These are phyloP conservation scores for Pythium grandisporangium DNA, from an alignment of 352 stramenopile species.

Conservation along the genomic window DNA sequence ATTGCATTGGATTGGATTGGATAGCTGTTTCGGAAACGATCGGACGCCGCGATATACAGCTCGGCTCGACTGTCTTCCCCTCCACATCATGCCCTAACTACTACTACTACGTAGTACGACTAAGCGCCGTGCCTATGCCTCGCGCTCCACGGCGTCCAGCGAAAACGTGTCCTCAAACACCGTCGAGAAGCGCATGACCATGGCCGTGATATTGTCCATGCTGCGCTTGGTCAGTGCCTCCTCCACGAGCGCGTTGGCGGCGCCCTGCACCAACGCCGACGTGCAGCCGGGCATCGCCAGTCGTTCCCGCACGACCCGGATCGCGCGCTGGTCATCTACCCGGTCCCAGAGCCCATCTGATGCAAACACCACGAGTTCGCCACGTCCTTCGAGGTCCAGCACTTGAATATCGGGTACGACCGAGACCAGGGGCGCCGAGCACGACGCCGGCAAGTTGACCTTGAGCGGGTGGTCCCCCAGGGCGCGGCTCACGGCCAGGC, in stretches of 20 bases:
- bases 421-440: constrained; percentile 54
- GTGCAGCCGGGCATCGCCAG: no score
- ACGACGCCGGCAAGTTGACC: constrained; percentile 44
- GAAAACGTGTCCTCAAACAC: neutral
- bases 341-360: constrained; percentile 78
- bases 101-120: no score
- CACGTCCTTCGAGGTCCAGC: constrained; percentile 36
- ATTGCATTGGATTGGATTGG: no score
- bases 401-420: constrained; percentile 63
- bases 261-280: no score
- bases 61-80: no score
- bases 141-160: constrained; percentile 8
- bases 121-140: no score
- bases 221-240: constrained; percentile 51
- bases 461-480: constrained; percentile 77
- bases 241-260: constrained; percentile 59
- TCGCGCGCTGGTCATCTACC: constrained; percentile 56
- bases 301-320: constrained; percentile 40
- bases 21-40: no score
- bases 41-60: no score
- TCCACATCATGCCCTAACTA: no score
- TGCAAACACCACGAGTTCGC: constrained; percentile 64
- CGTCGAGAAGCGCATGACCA: constrained; percentile 36
- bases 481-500: constrained; percentile 68
- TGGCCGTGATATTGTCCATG: constrained; percentile 81